Base-by-base conservation (phyloP, 805 yeast genomes). In the Candida qinlingensis region DNA sequence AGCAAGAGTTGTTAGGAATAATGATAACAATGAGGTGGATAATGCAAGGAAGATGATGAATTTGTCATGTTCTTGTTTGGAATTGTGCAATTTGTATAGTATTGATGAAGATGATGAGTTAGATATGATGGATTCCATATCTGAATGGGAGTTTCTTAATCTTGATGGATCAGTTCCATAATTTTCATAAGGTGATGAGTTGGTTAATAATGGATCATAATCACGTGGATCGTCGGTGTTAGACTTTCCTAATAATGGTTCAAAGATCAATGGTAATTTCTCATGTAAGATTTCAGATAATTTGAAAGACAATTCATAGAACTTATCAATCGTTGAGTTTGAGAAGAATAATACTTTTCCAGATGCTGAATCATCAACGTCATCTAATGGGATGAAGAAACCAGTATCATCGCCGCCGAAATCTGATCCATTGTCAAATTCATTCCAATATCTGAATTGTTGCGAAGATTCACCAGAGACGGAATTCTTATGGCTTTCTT, bases 351-450 rank as follows among this genome's bases (percentile, higher is more conserved):
- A 50, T 6, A 42, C 29, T 9, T 39, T 42, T 7, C 50, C 54
- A 9, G 41, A 39, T 4, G 56, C 29, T 30, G 44, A 39, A n/a
- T 49, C 42, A 37, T 69, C 73, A 28, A 55, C 44, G 5, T 50
- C 55, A 13, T 59, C 61, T 9, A 65, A 57, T 26, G 68, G 62
- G 36, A 72, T 69, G 44, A 68, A 65, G 5, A 69, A 71, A 6
- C 57, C 67, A 34, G 59, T 68, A 34, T 62, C 69, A 33, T 69
- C 72, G 29, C 62, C 67, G 49, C 69, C 79, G 40, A 66, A 77
- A 49, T 80, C 86, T 1, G 83, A 79, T 0, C 76, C 77, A 56
- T 81, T 72, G 56, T 81, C 87, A 59, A 81, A 81, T 64, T 81
- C 87, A 57, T 81, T 81, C 87, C 87, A 81, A 60, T 81, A 81